A percentile compares a stretch with the other conserved stretches of the same genome.
phyloP scores from a whole-genome alignment of 1,139 yeast species.

The Wickerhamomyces sp. region DNA sequence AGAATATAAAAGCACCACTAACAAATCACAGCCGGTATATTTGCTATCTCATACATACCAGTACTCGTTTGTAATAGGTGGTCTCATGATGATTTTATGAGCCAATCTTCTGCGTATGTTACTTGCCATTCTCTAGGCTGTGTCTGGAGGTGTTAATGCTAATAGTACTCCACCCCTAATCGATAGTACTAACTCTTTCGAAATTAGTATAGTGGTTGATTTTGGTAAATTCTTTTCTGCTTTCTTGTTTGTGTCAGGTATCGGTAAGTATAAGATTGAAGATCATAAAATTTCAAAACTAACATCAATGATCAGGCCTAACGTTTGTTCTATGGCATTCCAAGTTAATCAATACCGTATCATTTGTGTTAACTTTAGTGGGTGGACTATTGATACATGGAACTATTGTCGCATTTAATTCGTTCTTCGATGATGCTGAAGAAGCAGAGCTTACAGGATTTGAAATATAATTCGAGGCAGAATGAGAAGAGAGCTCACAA shows the following conservation, averaged over 20 bases:
- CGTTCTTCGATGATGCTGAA: conserved; percentile 59
- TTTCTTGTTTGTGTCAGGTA: conserved; percentile 58
- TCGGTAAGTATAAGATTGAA: conserved; percentile 30
- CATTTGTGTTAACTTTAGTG: conserved; percentile 54
- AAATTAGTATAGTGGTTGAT: conserved; percentile 42
- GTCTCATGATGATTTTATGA: conserved; percentile 42
- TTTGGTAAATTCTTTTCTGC: conserved; percentile 67
- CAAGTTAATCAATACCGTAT: conserved; percentile 49
- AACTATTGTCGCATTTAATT: conserved; percentile 67
- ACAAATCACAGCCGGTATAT: conserved; percentile 26
- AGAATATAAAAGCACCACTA: too few relatives aligned
- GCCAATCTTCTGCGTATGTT: conserved; percentile 35
- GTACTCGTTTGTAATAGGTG: conserved; percentile 43
- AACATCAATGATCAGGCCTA: too few relatives aligned
- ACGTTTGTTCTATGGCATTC: conserved; percentile 64
- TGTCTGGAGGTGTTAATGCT: background rate
- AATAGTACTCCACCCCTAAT: background rate
- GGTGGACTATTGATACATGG: conserved; percentile 73
- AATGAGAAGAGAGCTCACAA: too few relatives aligned
- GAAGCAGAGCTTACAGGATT: conserved; percentile 28
- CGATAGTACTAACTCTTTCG: conserved; percentile 6
- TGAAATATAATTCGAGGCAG: conserved; percentile 11
- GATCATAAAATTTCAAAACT: too few relatives aligned
- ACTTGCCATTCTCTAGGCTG: background rate
- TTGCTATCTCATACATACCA: conserved; percentile 67